These are phyloP conservation scores for Spinacia oleracea DNA, from an alignment of 179 eudicot genomes.

Conservation along the genomic window DNA sequence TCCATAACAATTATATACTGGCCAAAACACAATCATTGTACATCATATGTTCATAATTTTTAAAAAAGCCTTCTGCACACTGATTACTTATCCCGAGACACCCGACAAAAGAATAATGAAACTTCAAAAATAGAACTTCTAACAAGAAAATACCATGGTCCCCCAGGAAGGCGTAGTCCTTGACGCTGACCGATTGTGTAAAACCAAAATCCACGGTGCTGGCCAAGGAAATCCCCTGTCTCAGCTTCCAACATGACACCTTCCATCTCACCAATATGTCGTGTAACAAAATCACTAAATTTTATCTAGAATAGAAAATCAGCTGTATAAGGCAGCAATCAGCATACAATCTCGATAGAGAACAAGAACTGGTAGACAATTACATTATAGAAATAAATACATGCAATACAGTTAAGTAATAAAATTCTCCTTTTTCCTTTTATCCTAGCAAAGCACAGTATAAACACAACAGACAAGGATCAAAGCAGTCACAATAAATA, in stretches of 20 bases:
- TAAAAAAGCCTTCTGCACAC: not conserved
- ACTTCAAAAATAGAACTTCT: not conserved
- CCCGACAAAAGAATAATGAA: conserved; percentile 8
- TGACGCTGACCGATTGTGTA: conserved; percentile 96
- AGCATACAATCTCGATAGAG: conserved; percentile 18
- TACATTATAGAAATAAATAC: not conserved
- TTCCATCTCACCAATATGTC: conserved; percentile 91
- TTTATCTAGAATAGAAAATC: conserved; percentile 52
- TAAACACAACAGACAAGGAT: not conserved
- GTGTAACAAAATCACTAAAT: conserved; percentile 93
- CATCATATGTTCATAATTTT: not conserved
- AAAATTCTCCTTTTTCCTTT: not conserved
- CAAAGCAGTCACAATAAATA: not conserved
- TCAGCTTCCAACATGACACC: conserved; percentile 95
- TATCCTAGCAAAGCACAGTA: not conserved
- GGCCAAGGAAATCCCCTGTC: conserved; percentile 85
- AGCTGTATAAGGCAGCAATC: conserved; percentile 18
- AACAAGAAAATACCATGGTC: conserved; percentile 71
- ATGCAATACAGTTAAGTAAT: not conserved
- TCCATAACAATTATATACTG: not conserved
- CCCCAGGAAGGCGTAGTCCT: conserved; percentile 92
- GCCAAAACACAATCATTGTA: not conserved
- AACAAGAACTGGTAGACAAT: not conserved
- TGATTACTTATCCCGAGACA: not conserved
- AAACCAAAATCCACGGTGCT: conserved; percentile 93